phyloP scores from a whole-genome alignment of 805 yeast species.

The Pachysolen tannophilus region DNA sequence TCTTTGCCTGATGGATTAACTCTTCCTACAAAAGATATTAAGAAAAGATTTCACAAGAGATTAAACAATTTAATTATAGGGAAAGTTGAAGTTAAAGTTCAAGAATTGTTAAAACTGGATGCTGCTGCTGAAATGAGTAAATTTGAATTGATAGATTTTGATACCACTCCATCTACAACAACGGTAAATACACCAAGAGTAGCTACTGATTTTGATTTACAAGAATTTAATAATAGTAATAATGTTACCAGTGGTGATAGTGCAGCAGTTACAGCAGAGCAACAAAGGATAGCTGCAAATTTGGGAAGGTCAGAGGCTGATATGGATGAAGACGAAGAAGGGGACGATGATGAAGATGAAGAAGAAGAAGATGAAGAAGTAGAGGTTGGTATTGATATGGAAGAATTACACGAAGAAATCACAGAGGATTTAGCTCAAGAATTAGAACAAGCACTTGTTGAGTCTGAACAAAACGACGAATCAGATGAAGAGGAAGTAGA shows the following conservation, averaged over 20 bases:
- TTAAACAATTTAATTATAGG: conserved; percentile 66
- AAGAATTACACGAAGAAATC: conserved; percentile 6
- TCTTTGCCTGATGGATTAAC: conserved; percentile 72
- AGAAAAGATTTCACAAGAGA: conserved; percentile 64
- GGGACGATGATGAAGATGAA: conserved; percentile 27
- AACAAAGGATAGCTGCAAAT: conserved; percentile 17
- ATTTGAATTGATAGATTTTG: conserved; percentile 65
- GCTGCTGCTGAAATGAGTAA: conserved; percentile 75
- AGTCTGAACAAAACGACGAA: conserved; percentile 15
- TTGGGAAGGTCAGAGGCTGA: conserved; percentile 20
- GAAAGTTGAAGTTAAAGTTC: conserved; percentile 70
- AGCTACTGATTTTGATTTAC: conserved; percentile 4
- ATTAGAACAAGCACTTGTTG: conserved; percentile 6
- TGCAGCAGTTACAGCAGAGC: conserved; percentile 22
- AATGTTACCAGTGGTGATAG: neutral
- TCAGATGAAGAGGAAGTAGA: conserved; percentile 30
- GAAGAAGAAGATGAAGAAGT: conserved; percentile 41
- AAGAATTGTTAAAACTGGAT: conserved; percentile 66
- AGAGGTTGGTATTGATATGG: conserved; percentile 16
- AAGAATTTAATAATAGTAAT: conserved; percentile 12
- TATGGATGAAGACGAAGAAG: conserved; percentile 10
- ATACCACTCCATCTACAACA: conserved; percentile 26
- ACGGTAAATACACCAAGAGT: conserved; percentile 20
- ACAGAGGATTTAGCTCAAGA: conserved; percentile 9
- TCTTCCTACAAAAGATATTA: conserved; percentile 68